Conservation (phyloP, 1,139 yeast genomes). For the Taphrina confusa region DNA sequence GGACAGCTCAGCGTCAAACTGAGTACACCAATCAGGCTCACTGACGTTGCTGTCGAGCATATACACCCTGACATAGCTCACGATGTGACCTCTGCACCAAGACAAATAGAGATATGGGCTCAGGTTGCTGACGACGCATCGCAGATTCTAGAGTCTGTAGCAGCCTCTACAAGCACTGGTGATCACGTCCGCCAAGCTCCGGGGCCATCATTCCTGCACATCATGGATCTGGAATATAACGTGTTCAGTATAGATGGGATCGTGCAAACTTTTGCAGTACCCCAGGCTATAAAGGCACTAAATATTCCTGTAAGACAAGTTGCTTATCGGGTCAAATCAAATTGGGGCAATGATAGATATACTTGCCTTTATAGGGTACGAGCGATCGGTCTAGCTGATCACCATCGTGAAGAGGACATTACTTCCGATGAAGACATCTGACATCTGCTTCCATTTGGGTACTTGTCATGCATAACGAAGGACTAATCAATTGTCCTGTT, state of each 20-base stretch:
- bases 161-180: not conserved
- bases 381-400: constrained; percentile 12
- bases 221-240: constrained; percentile 44
- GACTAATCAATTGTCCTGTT: not conserved
- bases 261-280: constrained; percentile 45
- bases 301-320: constrained; percentile 40
- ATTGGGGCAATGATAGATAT: constrained; percentile 46
- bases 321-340: constrained; percentile 43
- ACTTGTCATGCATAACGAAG: not conserved
- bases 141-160: constrained; percentile 32
- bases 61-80: constrained; percentile 43
- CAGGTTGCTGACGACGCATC: constrained; percentile 41
- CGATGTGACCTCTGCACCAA: constrained; percentile 45
- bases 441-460: not conserved
- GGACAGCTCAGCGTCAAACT: constrained; percentile 45
- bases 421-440: constrained; percentile 9
- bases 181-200: constrained; percentile 1
- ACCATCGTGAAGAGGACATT: not conserved
- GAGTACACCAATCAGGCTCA: constrained; percentile 42
- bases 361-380: constrained; percentile 47
- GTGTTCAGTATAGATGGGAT: constrained; percentile 41
- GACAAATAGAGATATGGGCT: constrained; percentile 45
- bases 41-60: constrained; percentile 46
- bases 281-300: constrained; percentile 39
- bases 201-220: constrained; percentile 41